Evolutionary conservation across 768 basidiomycete genomes (phyloP).

Genomic region (Cystofilobasidium macerans): DNA sequence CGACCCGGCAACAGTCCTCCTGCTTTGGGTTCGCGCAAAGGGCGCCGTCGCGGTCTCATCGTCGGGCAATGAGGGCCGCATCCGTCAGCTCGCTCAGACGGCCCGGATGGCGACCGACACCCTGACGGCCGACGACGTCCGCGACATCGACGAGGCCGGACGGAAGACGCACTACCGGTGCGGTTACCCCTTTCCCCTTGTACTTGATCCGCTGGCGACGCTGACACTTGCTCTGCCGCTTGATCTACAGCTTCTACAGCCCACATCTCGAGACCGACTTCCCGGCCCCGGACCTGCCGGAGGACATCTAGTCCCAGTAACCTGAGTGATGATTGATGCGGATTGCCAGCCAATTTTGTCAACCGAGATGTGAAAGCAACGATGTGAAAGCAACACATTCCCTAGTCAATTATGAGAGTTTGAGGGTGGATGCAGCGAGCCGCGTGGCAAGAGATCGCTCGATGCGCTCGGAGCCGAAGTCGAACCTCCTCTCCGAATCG

Average conservation of each 20-base stretch:
- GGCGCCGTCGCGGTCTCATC: conserved; percentile 33
- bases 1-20: conserved; percentile 30
- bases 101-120: conserved; percentile 29
- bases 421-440: no score
- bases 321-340: no score
- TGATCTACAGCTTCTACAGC: neutral
- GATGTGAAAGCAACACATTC: no score
- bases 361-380: no score
- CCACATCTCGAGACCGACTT: conserved; percentile 36
- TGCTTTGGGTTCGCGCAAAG: conserved; percentile 34
- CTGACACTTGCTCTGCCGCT: neutral
- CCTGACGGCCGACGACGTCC: conserved; percentile 34
- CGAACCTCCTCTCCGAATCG: no score
- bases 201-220: neutral
- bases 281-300: conserved; percentile 32
- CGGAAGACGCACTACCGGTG: conserved; percentile 32
- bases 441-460: no score
- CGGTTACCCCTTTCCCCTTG: neutral
- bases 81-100: conserved; percentile 30
- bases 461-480: no score
- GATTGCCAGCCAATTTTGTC: no score
- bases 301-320: conserved; percentile 1
- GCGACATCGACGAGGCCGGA: conserved; percentile 36
- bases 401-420: no score
- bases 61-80: conserved; percentile 28